Evolutionary conservation across 2,329 filamentous ascomycete genomes (phyloP).

Genomic region (Calonectria multiphialidica): DNA sequence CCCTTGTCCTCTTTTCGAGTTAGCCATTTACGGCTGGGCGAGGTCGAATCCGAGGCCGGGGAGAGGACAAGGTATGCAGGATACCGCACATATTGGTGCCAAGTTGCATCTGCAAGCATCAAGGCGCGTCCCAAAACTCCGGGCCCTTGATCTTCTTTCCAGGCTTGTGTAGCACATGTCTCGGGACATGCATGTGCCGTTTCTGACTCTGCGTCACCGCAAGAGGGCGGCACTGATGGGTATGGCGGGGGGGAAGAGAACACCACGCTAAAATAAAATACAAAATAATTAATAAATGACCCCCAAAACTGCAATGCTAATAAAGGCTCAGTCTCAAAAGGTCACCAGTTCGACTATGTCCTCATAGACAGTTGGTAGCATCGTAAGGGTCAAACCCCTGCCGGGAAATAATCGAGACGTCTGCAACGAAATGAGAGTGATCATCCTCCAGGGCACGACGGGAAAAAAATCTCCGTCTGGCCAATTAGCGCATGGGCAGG

Average conservation of each 20-base stretch:
- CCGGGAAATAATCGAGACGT: constrained; percentile 29
- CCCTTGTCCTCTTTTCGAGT: not conserved
- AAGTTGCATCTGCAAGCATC: constrained; percentile 38
- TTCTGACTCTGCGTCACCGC: constrained; percentile 28
- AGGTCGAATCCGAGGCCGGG: constrained; percentile 19
- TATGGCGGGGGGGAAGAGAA: constrained; percentile 5
- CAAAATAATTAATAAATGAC: no score
- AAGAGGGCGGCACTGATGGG: constrained; percentile 22
- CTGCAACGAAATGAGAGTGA: constrained; percentile 25
- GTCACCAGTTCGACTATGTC: constrained; percentile 18
- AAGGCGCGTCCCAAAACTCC: constrained; percentile 39
- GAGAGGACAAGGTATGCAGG: constrained; percentile 32
- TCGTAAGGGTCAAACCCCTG: constrained; percentile 12
- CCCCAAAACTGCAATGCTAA: no score
- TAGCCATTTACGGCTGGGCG: constrained; percentile 1
- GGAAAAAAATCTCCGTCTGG: constrained; percentile 35
- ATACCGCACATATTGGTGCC: constrained; percentile 19
- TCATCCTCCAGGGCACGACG: constrained; percentile 18
- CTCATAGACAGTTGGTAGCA: constrained; percentile 18
- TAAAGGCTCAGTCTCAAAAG: not conserved
- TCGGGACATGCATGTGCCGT: constrained; percentile 33
- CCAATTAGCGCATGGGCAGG: constrained; percentile 17
- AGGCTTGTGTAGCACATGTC: constrained; percentile 36
- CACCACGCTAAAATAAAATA: not conserved
- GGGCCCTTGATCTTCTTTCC: constrained; percentile 32